phyloP scores from a whole-genome alignment of 306 rosid species.

The Rosa persica region DNA sequence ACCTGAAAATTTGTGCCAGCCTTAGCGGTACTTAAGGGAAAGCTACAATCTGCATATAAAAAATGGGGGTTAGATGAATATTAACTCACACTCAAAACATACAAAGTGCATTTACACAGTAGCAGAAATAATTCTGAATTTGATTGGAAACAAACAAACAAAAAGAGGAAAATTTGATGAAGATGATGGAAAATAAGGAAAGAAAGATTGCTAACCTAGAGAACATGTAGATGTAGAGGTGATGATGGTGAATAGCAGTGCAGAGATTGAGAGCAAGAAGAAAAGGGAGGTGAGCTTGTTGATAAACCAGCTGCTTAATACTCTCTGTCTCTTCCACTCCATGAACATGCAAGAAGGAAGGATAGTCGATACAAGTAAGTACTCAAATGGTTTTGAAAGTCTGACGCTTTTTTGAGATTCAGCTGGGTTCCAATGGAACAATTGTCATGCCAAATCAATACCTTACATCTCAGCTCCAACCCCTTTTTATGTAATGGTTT shows the following conservation, averaged over 20 bases:
- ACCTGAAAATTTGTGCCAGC: slow-evolving; percentile 57
- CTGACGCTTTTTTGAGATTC: neutral
- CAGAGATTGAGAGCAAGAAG: slow-evolving; percentile 44
- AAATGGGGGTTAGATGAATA: neutral
- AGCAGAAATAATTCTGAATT: slow-evolving; percentile 1
- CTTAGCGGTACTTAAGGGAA: slow-evolving; percentile 33
- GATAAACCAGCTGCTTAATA: slow-evolving; percentile 15
- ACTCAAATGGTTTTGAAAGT: slow-evolving; percentile 5
- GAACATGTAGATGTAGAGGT: slow-evolving; percentile 33
- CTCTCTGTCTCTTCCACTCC: slow-evolving; percentile 65
- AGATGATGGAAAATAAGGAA: neutral
- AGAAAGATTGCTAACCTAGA: slow-evolving; percentile 40
- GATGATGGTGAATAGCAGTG: slow-evolving; percentile 38
- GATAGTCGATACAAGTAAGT: neutral
- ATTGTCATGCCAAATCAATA: slow-evolving; percentile 13
- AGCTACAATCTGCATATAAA: slow-evolving; percentile 46
- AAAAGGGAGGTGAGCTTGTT: slow-evolving; percentile 32
- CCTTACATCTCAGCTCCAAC: slow-evolving; percentile 23
- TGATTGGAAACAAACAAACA: neutral
- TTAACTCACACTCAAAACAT: neutral
- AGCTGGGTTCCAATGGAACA: neutral
- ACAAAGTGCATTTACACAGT: neutral
- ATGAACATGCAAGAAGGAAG: slow-evolving; percentile 40
- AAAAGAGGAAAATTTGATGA: neutral
- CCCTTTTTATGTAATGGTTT: slow-evolving; percentile 10